A percentile compares a stretch with the other conserved stretches of the same genome.
phyloP scores from a whole-genome alignment of 1,139 yeast species.

The Dujonia santamariae region DNA sequence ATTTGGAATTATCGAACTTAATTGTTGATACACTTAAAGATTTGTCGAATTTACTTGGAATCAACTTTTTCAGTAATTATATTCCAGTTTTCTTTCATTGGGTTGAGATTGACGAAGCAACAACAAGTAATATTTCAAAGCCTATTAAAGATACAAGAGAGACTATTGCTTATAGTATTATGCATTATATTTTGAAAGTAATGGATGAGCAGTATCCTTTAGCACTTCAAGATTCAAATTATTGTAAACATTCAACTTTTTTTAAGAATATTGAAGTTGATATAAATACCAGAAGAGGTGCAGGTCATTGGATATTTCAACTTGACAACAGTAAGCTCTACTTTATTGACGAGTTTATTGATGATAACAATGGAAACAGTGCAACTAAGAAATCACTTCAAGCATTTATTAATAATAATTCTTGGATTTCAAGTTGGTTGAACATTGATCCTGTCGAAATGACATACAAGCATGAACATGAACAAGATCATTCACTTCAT shows the following conservation, averaged over 20 bases:
- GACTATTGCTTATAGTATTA: conserved; percentile 32
- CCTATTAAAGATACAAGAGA: conserved; percentile 20
- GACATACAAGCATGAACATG: background rate
- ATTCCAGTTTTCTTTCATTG: conserved; percentile 49
- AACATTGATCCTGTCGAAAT: conserved; percentile 10
- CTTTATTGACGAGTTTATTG: background rate
- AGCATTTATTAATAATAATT: conserved; percentile 31
- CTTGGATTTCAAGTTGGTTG: conserved; percentile 31
- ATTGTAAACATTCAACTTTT: conserved; percentile 24
- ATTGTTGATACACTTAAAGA: conserved; percentile 26
- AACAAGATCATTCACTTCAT: background rate
- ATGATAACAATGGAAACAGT: conserved; percentile 4
- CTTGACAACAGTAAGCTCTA: conserved; percentile 17
- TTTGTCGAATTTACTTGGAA: conserved; percentile 36
- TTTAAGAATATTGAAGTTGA: conserved; percentile 22
- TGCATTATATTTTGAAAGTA: conserved; percentile 22
- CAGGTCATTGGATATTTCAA: conserved; percentile 30
- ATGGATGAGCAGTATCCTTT: conserved; percentile 31
- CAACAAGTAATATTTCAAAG: background rate
- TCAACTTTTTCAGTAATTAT: conserved; percentile 45
- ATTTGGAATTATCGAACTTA: conserved; percentile 18
- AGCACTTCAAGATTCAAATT: conserved; percentile 15
- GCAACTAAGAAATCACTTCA: conserved; percentile 20
- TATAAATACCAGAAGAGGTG: conserved; percentile 25
- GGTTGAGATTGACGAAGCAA: conserved; percentile 17